Evolutionary conservation across 495 filamentous ascomycete species (phyloP), one percentile per base, ranked within the genome.

Genomic region (Aspergillus bridgeri): DNA sequence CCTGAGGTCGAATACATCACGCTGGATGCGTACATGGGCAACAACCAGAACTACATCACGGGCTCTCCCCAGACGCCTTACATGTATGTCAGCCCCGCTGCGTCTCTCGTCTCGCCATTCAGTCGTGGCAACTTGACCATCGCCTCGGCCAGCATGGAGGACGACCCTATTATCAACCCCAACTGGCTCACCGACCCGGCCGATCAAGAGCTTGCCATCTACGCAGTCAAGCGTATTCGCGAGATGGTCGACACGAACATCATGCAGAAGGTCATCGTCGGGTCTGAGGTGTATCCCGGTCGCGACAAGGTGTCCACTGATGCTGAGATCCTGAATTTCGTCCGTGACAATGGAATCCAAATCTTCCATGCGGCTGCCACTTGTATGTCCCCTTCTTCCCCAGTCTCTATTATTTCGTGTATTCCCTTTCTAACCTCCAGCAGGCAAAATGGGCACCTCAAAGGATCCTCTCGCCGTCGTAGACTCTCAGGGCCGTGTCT

Each of bases 71-170:
- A 57, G 6, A 61, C 59, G 6, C 71, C 67, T 9, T 7, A 33
- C 29, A 33, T 33, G 29, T 33, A 33, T 33, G 29, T 33, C 29
- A 33, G 29, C 29, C 29, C 29, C 6, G 29, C 29, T 5, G 29
- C 29, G 2, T 33, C 29, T 0, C 69, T 85, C 6, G 52, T 73
- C 1, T 69, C 82, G 0, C 79, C 82, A 0, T 57, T 74, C 1
- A 83, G 78, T 0, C 73, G 81, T 2, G 83, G 84, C n/a, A 80
- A 62, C 46, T 73, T 87, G 15, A 74, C 71, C 4, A 79, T 87
- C 60, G 21, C 58, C 18, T 70, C 64, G 20, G 44, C 69, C 11
- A 56, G 65, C 53, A 75, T 68, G n/a, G 22, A 58, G 0, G 72
- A 70, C 25, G 51, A 3, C 0, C 82, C 83, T 0, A 48, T 80